Conservation (phyloP, 352 stramenopile species). For the Pythium plurisporium region DNA sequence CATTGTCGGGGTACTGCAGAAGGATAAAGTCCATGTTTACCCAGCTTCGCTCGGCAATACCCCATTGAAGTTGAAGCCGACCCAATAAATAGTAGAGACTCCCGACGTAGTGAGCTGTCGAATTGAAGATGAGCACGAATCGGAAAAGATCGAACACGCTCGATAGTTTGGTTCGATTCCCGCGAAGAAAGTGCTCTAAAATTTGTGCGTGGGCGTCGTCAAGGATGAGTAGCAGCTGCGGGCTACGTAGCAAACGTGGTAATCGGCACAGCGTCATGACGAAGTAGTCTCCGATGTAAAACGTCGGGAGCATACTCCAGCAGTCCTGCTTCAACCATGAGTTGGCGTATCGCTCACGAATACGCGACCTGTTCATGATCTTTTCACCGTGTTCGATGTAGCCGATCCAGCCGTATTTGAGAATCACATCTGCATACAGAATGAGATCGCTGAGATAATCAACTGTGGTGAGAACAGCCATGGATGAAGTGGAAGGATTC, state of each 20-base stretch:
- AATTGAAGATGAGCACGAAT: conserved; percentile 29
- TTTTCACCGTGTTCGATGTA: conserved; percentile 25
- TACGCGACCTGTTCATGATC: conserved; percentile 12
- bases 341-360: conserved; percentile 21
- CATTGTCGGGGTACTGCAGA: conserved; percentile 41
- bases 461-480: conserved; percentile 12
- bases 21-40: conserved; percentile 53
- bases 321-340: conserved; percentile 25
- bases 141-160: conserved; percentile 29
- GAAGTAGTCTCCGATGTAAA: conserved; percentile 19
- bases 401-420: conserved; percentile 17
- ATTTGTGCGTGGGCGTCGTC: conserved; percentile 24
- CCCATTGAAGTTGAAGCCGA: conserved; percentile 17
- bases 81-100: conserved; percentile 30
- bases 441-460: conserved; percentile 22
- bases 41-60: conserved; percentile 36
- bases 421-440: conserved; percentile 24
- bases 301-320: conserved; percentile 27
- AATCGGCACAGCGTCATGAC: conserved; percentile 21
- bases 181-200: conserved; percentile 19
- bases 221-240: conserved; percentile 21
- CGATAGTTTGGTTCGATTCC: conserved; percentile 23
- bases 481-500: not conserved
- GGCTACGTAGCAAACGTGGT: conserved; percentile 22
- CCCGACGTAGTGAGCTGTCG: conserved; percentile 25